phyloP scores from a whole-genome alignment of 352 stramenopile genomes.

The Achlya hypogyna region DNA sequence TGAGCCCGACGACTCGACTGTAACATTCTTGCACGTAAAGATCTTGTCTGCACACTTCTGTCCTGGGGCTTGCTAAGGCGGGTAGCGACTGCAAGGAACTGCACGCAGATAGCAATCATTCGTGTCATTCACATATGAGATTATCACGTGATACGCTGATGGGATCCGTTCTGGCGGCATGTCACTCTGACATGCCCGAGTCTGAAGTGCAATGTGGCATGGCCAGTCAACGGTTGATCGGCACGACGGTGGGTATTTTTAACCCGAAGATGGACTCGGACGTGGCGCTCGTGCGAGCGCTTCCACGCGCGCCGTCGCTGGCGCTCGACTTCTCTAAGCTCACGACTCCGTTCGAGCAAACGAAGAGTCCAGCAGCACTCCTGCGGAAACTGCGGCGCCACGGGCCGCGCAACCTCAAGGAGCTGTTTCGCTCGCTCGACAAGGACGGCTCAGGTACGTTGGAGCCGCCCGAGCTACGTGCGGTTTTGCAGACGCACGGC shows the following conservation, averaged over 20 bases:
- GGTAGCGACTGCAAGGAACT: no score
- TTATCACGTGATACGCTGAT: no score
- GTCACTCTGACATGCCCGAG: no score
- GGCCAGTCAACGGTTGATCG: background rate
- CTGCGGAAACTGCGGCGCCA: background rate
- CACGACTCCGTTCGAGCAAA: no score
- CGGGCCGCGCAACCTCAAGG: background rate
- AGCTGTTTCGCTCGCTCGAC: conserved; percentile 1
- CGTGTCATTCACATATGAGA: no score
- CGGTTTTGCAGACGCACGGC: background rate
- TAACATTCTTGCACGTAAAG: no score
- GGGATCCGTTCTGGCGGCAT: no score
- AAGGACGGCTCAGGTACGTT: background rate
- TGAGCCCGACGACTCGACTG: background rate
- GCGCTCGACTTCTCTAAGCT: background rate
- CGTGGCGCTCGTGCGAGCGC: background rate
- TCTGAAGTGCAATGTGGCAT: no score
- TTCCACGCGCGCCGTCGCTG: background rate
- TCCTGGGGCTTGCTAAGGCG: no score
- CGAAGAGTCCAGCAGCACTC: background rate
- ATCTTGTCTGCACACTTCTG: no score
- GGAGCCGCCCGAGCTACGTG: background rate
- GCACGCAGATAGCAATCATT: no score
- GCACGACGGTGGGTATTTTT: no score
- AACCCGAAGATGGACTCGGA: background rate